These are phyloP conservation scores for Blattamonas nauphoetae DNA, from an alignment of 78 protist genomes.

Conservation along the genomic window DNA sequence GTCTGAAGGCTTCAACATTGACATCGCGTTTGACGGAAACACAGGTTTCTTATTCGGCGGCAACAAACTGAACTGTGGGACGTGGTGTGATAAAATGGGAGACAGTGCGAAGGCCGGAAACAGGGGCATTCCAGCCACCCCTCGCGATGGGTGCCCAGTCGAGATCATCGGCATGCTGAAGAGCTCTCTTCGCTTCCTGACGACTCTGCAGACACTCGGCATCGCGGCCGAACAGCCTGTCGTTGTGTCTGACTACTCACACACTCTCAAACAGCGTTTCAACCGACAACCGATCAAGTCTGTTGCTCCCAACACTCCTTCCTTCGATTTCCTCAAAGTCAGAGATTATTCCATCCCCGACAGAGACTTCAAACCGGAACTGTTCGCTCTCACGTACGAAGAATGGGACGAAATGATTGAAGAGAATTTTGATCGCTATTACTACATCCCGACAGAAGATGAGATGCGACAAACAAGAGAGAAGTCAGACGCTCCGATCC, in stretches of 20 bases:
- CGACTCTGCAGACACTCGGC: neutral
- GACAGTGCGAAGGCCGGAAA: slow-evolving; percentile 21
- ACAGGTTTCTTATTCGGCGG: slow-evolving; percentile 68
- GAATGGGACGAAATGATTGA: slow-evolving; percentile 47
- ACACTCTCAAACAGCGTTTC: too few species aligned
- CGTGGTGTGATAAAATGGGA: slow-evolving; percentile 97
- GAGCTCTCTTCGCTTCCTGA: neutral
- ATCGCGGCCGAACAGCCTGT: neutral
- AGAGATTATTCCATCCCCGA: neutral
- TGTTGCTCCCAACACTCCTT: neutral
- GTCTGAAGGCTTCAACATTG: slow-evolving; percentile 60
- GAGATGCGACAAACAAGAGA: neutral
- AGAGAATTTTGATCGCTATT: slow-evolving; percentile 40
- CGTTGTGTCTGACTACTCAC: neutral
- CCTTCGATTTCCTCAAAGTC: neutral
- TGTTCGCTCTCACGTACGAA: neutral
- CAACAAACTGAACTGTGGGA: slow-evolving; percentile 63
- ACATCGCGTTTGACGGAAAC: neutral
- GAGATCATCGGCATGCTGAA: slow-evolving; percentile 55
- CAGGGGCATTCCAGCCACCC: slow-evolving; percentile 75
- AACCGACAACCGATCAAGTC: neutral
- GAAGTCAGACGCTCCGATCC: neutral
- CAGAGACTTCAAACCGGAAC: neutral
- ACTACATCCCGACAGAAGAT: slow-evolving; percentile 42
- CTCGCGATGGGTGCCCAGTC: slow-evolving; percentile 82